phyloP scores from a whole-genome alignment of 164 flowering plant genomes.

The Vitis labrusca region DNA sequence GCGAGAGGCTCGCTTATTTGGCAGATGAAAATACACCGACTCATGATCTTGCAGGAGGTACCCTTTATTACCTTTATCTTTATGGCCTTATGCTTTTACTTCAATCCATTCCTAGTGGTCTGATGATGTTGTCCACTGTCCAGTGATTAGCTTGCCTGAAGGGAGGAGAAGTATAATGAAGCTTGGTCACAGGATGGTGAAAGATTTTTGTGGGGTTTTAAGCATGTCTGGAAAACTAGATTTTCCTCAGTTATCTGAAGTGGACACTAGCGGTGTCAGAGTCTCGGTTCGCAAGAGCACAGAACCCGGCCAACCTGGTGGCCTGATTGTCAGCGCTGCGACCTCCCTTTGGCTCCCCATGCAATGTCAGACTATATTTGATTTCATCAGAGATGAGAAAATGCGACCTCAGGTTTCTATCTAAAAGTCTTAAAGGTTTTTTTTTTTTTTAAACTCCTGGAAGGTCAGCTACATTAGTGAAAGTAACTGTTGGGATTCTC shows the following conservation, averaged over 20 bases:
- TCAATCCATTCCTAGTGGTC: neutral
- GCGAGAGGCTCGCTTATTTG: conserved; percentile 32
- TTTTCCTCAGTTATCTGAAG: conserved; percentile 18
- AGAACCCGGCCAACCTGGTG: conserved; percentile 28
- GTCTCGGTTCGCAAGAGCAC: conserved; percentile 20
- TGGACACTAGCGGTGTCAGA: conserved; percentile 29
- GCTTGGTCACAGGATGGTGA: conserved; percentile 50
- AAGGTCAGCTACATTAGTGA: too few species aligned
- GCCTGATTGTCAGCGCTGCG: conserved; percentile 28
- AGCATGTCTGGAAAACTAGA: conserved; percentile 26
- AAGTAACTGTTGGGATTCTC: too few species aligned
- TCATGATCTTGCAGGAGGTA: conserved; percentile 35
- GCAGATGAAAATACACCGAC: conserved; percentile 4
- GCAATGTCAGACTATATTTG: conserved; percentile 20
- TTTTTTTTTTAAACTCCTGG: too few species aligned
- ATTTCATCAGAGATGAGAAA: conserved; percentile 32
- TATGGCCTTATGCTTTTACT: neutral
- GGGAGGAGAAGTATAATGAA: conserved; percentile 38
- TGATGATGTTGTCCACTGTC: neutral
- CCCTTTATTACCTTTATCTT: neutral
- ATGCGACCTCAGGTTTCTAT: conserved; percentile 29
- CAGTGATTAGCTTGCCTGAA: conserved; percentile 23
- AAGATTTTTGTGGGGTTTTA: conserved; percentile 28
- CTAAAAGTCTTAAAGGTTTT: too few species aligned
- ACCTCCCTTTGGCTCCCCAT: conserved; percentile 44